Base-by-base conservation (phyloP, 1,139 yeast genomes). In the Geotrichum candidum region DNA sequence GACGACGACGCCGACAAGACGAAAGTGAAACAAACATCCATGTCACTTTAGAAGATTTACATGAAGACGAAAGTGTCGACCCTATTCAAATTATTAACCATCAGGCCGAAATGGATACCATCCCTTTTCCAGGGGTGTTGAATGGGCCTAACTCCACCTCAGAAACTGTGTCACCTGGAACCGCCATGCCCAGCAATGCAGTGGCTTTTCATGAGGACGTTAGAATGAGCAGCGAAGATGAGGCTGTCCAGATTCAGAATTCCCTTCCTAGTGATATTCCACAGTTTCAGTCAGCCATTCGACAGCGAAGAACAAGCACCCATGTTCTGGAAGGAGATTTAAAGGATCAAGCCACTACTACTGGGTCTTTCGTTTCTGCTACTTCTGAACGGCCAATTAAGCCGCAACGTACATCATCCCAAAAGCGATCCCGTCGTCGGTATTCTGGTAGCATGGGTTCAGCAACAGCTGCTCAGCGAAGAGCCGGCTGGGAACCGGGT, bases 401-500 rank as follows among this genome's bases (percentile, higher is more conserved):
- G 25, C 53, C 60, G 18, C 41, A 48, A 15, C 56, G 56, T n/a
- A 48, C 57, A 15, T 22, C 45, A 2, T 53, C 61, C 9, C 53
- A 38, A 11, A 58, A 58, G 45, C 54, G 57, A 3, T 56, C 62
- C 3, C 63, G 58, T 27, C 63, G 69, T 53, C 56, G 64, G 15
- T 67, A 66, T 53, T 62, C 68, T 10, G 58, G 66, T 9, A 54
- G 62, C 50, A 60, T 63, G 53, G 67, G 67, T 1, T 54, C 62
- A 9, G 65, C 65, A 29, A 60, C 64, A 23, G 66, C 67, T 15
- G 66, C 68, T 9, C 58, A 64, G 67, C 79, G 64, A 45, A 67
- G 67, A 33, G 78, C 81, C 7, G 80, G 78, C 23, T 80, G 83
- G 82, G 86, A 83, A 66, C 86, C 86, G 0, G 86, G 86, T 18